These are phyloP conservation scores for Tolypocladium inflatum DNA, from an alignment of 2,329 filamentous ascomycete genomes.

Conservation along the genomic window DNA sequence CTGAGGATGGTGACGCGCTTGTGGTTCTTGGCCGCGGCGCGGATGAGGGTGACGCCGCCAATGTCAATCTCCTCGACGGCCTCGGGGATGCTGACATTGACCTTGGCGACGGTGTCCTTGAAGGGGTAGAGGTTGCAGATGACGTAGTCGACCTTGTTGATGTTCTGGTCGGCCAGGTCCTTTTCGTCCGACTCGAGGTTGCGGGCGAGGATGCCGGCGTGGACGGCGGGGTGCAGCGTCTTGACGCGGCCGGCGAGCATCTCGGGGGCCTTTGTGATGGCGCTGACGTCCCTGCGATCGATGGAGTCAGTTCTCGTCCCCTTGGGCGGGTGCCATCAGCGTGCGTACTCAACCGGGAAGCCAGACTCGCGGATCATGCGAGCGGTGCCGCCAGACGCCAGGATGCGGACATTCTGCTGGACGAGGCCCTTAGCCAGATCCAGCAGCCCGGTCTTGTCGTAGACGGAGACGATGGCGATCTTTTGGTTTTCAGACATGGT, in stretches of 20 bases:
- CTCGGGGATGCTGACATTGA: constrained; percentile 93
- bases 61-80: constrained; percentile 99
- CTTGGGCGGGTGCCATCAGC: not conserved
- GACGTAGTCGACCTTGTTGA: constrained; percentile 89
- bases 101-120: constrained; percentile 95
- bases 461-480: constrained; percentile 91
- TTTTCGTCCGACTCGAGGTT: constrained; percentile 94
- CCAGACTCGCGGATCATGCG: constrained; percentile 95
- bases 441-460: constrained; percentile 93
- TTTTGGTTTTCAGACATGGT: constrained; percentile 37
- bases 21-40: constrained; percentile 97
- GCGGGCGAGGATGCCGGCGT: constrained; percentile 84
- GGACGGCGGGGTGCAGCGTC: constrained; percentile 91
- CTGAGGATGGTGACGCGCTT: constrained; percentile 89
- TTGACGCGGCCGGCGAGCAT: constrained; percentile 83
- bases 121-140: constrained; percentile 99
- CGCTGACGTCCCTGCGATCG: constrained; percentile 74
- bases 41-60: constrained; percentile 90
- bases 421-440: constrained; percentile 87
- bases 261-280: constrained; percentile 93
- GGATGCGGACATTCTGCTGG: constrained; percentile 81
- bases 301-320: not conserved
- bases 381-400: constrained; percentile 91
- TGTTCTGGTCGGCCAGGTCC: constrained; percentile 90
- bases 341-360: constrained; percentile 79